These are phyloP conservation scores for Malus asiatica DNA, from an alignment of 306 rosid species.

Conservation along the genomic window DNA sequence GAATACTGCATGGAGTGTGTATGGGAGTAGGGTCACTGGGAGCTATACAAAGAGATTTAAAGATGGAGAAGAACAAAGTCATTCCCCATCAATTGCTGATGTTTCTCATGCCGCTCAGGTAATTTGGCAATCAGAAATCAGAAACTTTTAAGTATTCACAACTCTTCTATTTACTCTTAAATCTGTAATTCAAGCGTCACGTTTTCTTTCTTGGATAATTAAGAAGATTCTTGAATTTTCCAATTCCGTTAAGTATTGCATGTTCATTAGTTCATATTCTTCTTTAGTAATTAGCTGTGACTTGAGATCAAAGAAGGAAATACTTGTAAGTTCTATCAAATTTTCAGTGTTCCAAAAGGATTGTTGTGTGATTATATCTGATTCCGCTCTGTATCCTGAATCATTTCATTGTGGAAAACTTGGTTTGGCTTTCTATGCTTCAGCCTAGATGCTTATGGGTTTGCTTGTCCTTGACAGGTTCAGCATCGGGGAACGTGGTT, in stretches of 20 bases:
- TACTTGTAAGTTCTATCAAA: not conserved
- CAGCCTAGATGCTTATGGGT: not conserved
- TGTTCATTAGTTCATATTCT: not conserved
- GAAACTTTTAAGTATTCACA: not conserved
- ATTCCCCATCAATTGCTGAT: conserved; percentile 16
- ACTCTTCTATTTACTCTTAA: not conserved
- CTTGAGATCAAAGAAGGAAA: not conserved
- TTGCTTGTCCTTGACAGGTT: conserved; percentile 2
- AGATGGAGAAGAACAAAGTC: conserved; percentile 35
- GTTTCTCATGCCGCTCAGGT: conserved; percentile 16
- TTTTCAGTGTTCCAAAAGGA: not conserved
- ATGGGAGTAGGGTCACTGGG: conserved; percentile 18
- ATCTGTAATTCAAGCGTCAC: not conserved
- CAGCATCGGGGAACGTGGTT: not conserved
- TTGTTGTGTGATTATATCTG: not conserved
- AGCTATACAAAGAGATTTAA: conserved; percentile 31
- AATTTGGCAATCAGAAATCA: not conserved
- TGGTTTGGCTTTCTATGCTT: not conserved
- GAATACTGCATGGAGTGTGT: conserved; percentile 15
- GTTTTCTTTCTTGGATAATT: not conserved
- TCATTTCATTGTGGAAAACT: not conserved
- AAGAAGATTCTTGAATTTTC: not conserved
- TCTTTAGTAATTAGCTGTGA: not conserved
- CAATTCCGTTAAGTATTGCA: not conserved
- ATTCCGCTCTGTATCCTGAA: not conserved